phyloP scores from a whole-genome alignment of 2,329 filamentous ascomycete genomes.

The Pseudogymnoascus sp. region DNA sequence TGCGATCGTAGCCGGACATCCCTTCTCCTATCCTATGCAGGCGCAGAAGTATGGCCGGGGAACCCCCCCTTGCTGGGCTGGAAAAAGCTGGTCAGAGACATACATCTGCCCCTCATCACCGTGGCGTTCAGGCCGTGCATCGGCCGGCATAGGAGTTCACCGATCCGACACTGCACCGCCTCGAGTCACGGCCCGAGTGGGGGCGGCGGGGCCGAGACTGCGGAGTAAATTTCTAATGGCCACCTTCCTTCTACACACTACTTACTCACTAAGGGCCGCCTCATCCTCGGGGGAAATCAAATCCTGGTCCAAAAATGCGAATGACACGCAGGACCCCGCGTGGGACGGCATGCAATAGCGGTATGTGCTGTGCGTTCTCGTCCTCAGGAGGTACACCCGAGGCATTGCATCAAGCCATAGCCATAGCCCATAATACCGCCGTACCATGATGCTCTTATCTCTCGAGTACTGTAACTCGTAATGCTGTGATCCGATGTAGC shows the following conservation, averaged over 20 bases:
- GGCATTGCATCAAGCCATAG: not conserved
- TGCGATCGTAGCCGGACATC: not conserved
- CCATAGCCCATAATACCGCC: not conserved
- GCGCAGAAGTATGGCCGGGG: not conserved
- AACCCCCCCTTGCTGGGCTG: not conserved
- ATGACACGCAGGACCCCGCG: conserved; percentile 1
- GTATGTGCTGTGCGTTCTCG: not conserved
- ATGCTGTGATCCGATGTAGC: not conserved
- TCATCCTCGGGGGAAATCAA: not conserved
- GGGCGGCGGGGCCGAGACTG: not conserved
- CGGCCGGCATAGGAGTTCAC: not conserved
- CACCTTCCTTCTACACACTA: not conserved
- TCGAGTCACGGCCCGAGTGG: not conserved
- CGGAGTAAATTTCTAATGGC: not conserved
- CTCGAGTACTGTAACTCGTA: not conserved
- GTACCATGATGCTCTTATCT: not conserved
- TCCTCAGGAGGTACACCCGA: not conserved
- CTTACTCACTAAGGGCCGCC: not conserved
- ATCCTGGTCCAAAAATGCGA: not conserved
- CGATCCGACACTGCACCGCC: not conserved
- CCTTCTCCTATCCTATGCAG: not conserved
- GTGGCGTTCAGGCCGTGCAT: not conserved
- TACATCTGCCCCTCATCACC: not conserved
- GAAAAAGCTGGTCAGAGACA: not conserved
- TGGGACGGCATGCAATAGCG: not conserved